Conservation (phyloP, 148 eudicot genomes). For the Chenopodium formosanum region DNA sequence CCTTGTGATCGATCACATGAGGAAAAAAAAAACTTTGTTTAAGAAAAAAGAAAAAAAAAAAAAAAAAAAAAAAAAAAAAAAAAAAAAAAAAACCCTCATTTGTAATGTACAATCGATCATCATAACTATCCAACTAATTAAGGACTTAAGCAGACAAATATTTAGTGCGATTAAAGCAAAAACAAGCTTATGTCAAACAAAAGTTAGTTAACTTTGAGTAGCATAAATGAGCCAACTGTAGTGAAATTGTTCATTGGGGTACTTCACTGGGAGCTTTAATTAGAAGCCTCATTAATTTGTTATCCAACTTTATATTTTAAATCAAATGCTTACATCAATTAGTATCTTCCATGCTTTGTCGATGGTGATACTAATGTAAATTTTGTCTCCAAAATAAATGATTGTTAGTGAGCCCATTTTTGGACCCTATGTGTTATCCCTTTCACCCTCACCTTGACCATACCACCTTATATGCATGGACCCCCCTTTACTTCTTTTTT, state of each 20-base stretch:
- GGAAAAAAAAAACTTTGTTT: no score
- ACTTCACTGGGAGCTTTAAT: not conserved
- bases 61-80: no score
- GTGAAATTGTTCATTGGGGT: not conserved
- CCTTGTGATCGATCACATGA: no score
- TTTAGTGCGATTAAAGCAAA: not conserved
- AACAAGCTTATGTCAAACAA: not conserved
- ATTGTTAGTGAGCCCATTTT: not conserved
- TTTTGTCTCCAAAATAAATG: not conserved
- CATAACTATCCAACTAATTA: no score
- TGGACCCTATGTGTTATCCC: not conserved
- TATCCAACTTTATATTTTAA: no score
- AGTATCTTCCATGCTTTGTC: conserved; percentile 4
- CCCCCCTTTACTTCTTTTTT: not conserved
- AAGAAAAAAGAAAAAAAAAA: no score
- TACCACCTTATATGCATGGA: not conserved
- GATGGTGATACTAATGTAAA: not conserved
- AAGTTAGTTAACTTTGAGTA: not conserved
- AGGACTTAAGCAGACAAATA: not conserved
- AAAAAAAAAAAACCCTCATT: no score
- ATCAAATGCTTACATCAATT: not conserved
- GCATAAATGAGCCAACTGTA: not conserved
- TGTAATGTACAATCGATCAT: no score
- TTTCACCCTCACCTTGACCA: not conserved
- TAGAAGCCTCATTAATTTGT: not conserved